Base-by-base conservation (phyloP, 1,284 basidiomycete genomes). In the Rhodotorula sp. region DNA sequence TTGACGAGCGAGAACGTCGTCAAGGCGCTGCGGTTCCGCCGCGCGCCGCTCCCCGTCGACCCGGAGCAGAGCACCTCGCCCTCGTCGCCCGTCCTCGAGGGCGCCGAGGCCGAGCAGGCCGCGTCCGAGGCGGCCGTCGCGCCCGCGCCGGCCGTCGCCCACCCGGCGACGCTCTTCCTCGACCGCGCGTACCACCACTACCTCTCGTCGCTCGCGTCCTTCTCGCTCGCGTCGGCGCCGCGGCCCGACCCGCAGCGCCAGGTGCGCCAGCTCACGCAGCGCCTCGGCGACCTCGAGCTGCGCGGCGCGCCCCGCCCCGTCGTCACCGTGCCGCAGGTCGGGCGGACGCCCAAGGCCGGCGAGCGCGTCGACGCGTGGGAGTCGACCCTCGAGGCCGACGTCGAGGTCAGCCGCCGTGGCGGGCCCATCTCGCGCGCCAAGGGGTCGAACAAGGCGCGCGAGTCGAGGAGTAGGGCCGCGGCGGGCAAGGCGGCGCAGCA, bases 161-260 rank as follows among this genome's bases (percentile, higher is more conserved):
- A 67, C 63, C 70, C 73, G 41, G 41, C 70, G n/a, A 61, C 60
- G 49, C 60, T 66, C 45, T 77, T 77, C 74, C 73, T 77, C 60
- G 65, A 75, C 63, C 66, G 73, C n/a, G 57, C 71, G 14, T 66
- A 75, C 69, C 73, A 77, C 65, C 75, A 77, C 71, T 77, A 77
- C 71, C 71, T 77, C 56, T 44, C 52, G 4, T 50, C 61, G n/a
- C 71, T 77, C 65, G 75, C 75, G 41, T 23, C 63, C 12, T 67
- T 77, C 62, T 46, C 61, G 14, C 73, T 76, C 44, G 49, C 74
- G 44, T 61, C 63, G 14, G 4, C 61, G 4, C 59, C 49, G 10
- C 27, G 10, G 3, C 64, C 75, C 17, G 73, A 74, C 56, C 65
- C 73, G 1, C 1, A 9, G 1, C 68, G 73, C 10, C 34, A 49